Percentiles rank a stretch among this genome's conserved stretches.
Evolutionary conservation across 768 basidiomycete species (phyloP).

Genomic region (Mycena filopes): DNA sequence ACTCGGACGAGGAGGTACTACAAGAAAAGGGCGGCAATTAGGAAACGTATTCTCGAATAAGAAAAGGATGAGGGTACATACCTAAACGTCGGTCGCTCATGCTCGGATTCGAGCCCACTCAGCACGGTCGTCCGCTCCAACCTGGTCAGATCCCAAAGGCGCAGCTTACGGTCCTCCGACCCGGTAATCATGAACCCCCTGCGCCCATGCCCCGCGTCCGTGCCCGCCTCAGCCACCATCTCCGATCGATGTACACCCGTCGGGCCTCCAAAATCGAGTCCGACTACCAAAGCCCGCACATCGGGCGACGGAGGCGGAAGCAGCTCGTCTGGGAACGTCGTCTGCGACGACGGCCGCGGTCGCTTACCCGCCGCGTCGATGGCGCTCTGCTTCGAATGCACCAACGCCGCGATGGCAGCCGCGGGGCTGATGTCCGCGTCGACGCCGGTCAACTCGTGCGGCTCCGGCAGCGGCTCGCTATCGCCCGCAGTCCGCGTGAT

Average conservation of each 20-base stretch:
- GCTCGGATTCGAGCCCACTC: conserved; percentile 80
- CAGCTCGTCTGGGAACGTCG: conserved; percentile 46
- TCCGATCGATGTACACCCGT: conserved; percentile 63
- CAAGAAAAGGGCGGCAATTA: conserved; percentile 5
- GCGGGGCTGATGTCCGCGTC: conserved; percentile 75
- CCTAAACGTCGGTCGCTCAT: conserved; percentile 84
- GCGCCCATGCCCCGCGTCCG: conserved; percentile 50
- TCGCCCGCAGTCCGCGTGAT: conserved; percentile 61
- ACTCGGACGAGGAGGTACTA: conserved; percentile 52
- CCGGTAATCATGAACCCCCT: conserved; percentile 87
- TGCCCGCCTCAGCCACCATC: conserved; percentile 55
- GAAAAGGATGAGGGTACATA: conserved; percentile 44
- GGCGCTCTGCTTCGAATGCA: conserved; percentile 69
- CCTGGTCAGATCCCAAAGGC: conserved; percentile 87
- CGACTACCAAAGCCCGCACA: conserved; percentile 75
- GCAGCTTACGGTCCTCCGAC: conserved; percentile 88
- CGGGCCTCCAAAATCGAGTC: conserved; percentile 82
- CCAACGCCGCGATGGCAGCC: conserved; percentile 80
- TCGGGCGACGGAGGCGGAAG: conserved; percentile 67
- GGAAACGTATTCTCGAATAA: neutral
- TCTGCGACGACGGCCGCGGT: conserved; percentile 45
- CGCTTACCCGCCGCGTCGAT: conserved; percentile 44
- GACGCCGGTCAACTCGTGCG: conserved; percentile 59
- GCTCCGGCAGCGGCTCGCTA: conserved; percentile 63
- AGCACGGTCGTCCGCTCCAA: conserved; percentile 81